phyloP scores from a whole-genome alignment of 2,329 filamentous ascomycete species.

The Aspergillus awamori region DNA sequence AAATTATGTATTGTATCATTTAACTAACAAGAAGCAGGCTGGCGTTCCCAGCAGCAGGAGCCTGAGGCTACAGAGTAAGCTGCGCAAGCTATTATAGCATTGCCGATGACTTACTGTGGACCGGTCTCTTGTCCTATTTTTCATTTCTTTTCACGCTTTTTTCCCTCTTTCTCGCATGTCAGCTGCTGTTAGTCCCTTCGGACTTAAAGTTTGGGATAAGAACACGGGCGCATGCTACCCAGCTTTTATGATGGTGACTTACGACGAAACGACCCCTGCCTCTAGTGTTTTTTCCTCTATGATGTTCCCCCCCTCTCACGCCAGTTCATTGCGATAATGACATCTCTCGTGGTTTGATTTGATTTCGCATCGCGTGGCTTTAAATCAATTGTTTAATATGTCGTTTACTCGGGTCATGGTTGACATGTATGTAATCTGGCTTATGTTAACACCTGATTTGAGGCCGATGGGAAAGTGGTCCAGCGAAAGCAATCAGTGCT shows the following conservation, averaged over 20 bases:
- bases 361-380: neutral
- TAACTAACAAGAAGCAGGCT: slow-evolving; percentile 10
- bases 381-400: neutral
- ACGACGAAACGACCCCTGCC: slow-evolving; percentile 4
- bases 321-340: slow-evolving; percentile 2
- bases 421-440: slow-evolving; percentile 5
- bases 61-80: slow-evolving; percentile 7
- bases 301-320: neutral
- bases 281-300: neutral
- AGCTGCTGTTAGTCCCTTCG: neutral
- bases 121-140: neutral
- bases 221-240: neutral
- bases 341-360: neutral
- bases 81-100: neutral
- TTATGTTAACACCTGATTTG: slow-evolving; percentile 1
- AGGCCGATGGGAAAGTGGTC: neutral
- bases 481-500: neutral
- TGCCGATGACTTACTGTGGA: neutral
- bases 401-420: neutral
- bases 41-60: slow-evolving; percentile 26
- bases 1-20: neutral
- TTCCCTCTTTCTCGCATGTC: neutral
- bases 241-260: slow-evolving; percentile 1
- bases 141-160: neutral
- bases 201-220: slow-evolving; percentile 2